Conservation (phyloP, 73 alveolate species). For the Blepharisma japonicum region DNA sequence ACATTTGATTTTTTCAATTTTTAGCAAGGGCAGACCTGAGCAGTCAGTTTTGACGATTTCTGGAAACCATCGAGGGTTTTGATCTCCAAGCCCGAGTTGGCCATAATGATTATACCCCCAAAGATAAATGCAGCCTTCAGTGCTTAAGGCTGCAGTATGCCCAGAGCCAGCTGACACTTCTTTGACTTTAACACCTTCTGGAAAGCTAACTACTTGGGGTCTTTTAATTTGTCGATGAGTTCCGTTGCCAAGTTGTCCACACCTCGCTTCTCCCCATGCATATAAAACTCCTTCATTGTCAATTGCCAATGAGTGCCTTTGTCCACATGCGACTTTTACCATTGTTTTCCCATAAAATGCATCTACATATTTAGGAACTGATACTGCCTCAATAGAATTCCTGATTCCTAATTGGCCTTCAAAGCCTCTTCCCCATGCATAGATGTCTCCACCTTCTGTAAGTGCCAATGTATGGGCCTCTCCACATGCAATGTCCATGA, state of each 20-base stretch:
- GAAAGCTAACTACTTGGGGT: constrained; percentile 57
- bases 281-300: constrained; percentile 82
- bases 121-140: constrained; percentile 78
- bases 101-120: constrained; percentile 98
- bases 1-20: constrained; percentile 81
- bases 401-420: constrained; percentile 99
- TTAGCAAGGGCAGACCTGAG: constrained; percentile 64
- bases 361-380: constrained; percentile 91
- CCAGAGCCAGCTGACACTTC: constrained; percentile 95
- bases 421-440: constrained; percentile 99
- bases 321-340: constrained; percentile 89
- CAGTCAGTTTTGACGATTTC: constrained; percentile 75
- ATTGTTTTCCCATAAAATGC: constrained; percentile 89
- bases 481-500: constrained; percentile 95
- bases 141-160: constrained; percentile 93
- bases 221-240: constrained; percentile 69
- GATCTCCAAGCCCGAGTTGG: constrained; percentile 90
- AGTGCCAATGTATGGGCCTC: constrained; percentile 95
- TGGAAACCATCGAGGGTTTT: constrained; percentile 82
- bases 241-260: constrained; percentile 95
- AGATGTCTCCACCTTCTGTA: constrained; percentile 89
- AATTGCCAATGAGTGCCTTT: constrained; percentile 91
- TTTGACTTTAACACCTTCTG: constrained; percentile 43
- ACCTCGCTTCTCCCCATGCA: constrained; percentile 99
- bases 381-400: constrained; percentile 82